Evolutionary conservation across 352 stramenopile genomes (phyloP).

Genomic region (Globisporangium cederbergense): DNA sequence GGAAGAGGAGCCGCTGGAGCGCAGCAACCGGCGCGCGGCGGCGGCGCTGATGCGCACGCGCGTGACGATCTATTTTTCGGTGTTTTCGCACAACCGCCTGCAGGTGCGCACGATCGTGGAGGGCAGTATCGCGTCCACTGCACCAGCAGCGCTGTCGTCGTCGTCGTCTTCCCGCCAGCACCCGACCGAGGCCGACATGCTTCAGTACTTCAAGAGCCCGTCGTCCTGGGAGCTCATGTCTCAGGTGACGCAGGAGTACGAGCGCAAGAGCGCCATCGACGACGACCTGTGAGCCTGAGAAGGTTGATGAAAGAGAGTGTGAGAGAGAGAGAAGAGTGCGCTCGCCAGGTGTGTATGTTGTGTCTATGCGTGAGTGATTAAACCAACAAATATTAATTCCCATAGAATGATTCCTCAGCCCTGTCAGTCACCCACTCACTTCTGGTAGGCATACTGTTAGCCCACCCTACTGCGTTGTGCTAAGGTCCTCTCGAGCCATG

Average conservation of each 20-base stretch:
- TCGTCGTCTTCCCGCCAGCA: constrained; percentile 13
- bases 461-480: background rate
- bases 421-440: background rate
- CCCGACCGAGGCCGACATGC: constrained; percentile 57
- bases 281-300: constrained; percentile 12
- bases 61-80: constrained; percentile 63
- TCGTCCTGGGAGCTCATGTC: constrained; percentile 67
- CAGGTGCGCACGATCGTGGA: constrained; percentile 66
- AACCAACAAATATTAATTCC: constrained; percentile 12
- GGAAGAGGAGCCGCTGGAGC: constrained; percentile 39
- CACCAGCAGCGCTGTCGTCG: constrained; percentile 17
- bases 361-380: constrained; percentile 15
- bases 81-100: constrained; percentile 40
- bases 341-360: constrained; percentile 5
- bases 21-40: constrained; percentile 18
- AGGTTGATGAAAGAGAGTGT: background rate
- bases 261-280: constrained; percentile 11
- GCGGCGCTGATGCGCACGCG: constrained; percentile 45
- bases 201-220: constrained; percentile 68
- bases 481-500: constrained; percentile 6
- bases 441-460: no score
- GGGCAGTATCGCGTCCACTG: constrained; percentile 42
- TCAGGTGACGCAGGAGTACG: constrained; percentile 62
- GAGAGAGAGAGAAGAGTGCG: background rate
- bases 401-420: background rate